Evolutionary conservation across 352 stramenopile genomes (phyloP).

Genomic region (Phytopythium cucurbitacearum): DNA sequence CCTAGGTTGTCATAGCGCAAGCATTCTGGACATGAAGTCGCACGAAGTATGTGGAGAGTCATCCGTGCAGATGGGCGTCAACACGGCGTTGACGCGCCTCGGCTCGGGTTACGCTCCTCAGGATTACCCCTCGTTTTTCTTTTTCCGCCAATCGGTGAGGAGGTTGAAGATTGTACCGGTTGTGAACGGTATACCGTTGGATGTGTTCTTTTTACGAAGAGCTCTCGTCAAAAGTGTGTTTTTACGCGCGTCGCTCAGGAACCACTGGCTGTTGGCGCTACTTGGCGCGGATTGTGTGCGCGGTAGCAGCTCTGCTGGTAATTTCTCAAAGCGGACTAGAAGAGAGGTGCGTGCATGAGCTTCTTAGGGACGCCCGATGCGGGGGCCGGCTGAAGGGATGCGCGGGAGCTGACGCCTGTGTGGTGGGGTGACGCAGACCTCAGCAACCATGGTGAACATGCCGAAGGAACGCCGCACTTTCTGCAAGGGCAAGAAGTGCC

Average conservation of each 20-base stretch:
- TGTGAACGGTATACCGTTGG: neutral
- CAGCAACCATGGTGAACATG: conserved; percentile 98
- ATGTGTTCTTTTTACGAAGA: conserved; percentile 8
- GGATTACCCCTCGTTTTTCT: too few relatives aligned
- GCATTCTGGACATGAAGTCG: too few relatives aligned
- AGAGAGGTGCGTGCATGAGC: conserved; percentile 55
- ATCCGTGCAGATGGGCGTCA: neutral
- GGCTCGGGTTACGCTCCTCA: neutral
- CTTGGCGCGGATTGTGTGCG: conserved; percentile 15
- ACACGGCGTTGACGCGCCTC: neutral
- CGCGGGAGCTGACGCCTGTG: neutral
- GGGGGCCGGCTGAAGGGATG: neutral
- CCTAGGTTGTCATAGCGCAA: too few relatives aligned
- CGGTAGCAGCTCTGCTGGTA: conserved; percentile 17
- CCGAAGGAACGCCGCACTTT: conserved; percentile 99
- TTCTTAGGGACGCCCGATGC: neutral
- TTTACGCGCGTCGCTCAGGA: conserved; percentile 8
- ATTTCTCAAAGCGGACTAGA: conserved; percentile 89
- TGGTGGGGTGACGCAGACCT: conserved; percentile 29
- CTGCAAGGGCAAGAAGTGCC: conserved; percentile 99
- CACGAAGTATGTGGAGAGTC: neutral
- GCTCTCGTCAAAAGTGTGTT: conserved; percentile 8
- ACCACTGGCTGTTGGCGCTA: conserved; percentile 22
- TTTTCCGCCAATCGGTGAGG: neutral
- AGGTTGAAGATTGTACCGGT: neutral